Evolutionary conservation across 2,329 filamentous ascomycete species (phyloP), one percentile per base, ranked within the genome.

Genomic region (Aspergillus eucalypticola): DNA sequence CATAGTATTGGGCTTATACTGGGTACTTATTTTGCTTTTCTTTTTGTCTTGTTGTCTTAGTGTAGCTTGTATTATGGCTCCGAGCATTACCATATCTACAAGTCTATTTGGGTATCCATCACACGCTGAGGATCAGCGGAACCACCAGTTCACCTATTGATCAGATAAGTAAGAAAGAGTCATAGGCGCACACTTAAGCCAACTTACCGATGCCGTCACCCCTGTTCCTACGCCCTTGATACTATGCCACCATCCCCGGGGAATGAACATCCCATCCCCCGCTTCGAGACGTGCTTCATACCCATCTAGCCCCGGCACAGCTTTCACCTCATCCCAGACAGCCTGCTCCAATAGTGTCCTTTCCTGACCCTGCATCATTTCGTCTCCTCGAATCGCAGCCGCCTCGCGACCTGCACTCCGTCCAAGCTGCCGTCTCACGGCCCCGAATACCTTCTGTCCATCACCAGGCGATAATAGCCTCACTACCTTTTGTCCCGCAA

Each of bases 281-380:
- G 84, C 79, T 0, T 78, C 74, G 13, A 98, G 71, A 4, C 77
- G 72, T 1, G 83, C 85, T 69, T 91, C 84, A 63, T 74, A 66
- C 67, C 78, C 66, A 50, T 69, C 66, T 19, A 54, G 60, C 2
- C 71, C 63, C 7, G 60, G 64, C 2, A 71, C 71, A 3, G 62
- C 64, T 1, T 62, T 69, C 27, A 68, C 64, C 52, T 69, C 66
- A 21, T 75, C 78, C 95, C 94, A 98, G 2, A 96, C 83, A 3
- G 83, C 86, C 1, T 83, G 77, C 64, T 93, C 86, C 13, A 97
- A 75, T 2, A 83, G 78, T 19, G 80, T 75, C 65, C 87, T 87
- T 76, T 96, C 91, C 2, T 79, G 76, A 0, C 92, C 92, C 54
- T 88, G 82, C 92, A 98, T 97, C 93, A 98, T 97, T 72, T 96